Evolutionary conservation across 2,329 filamentous ascomycete genomes (phyloP), one percentile per base, ranked within the genome.

Genomic region (Allantophomopsis lycopodina): DNA sequence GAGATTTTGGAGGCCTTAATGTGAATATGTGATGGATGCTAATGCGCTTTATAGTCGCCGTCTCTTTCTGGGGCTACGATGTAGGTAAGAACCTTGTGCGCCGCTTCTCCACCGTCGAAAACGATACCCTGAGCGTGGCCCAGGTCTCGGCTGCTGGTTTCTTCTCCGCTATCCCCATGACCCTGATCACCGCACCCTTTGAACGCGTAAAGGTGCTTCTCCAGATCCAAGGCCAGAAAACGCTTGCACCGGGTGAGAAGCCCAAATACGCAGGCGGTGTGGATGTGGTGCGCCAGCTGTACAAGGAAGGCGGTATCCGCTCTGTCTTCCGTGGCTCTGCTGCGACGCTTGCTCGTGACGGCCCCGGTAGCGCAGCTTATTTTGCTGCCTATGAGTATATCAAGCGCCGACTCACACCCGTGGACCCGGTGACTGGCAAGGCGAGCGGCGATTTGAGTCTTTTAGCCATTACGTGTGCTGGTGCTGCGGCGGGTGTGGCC

Each of bases 151-250:
- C 85, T 30, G 91, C 91, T 12, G 91, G 91, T 47, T 95, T 95
- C 76, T 93, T 98, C 74, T 94, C 85, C 56, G 91, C 91, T 44
- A 83, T 98, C 44, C 91, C 91, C 54, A 94, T 94, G 86, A 98
- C 91, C 4, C 64, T 85, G 61, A 95, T 98, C 66, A 96, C 91
- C n/a, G 91, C 91, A 4, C 91, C 91, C 44, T 96, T 98, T 59
- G 91, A 98, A 71, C 89, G 91, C 55, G 87, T 98, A 52, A 98
- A 98, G 65, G 89, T 98, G 41, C 87, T 98, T 47, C 79, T 98
- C 1, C 91, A 98, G 62, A 93, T 96, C 50, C 91, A 96, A 64
- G 88, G 87, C 55, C 87, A 95, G 62, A 87, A 88, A 63, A 65
- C 71, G 39, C 79, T 91, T 32, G 77, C 79, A 1, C 84, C 88